Evolutionary conservation across 805 yeast species (phyloP).

Genomic region (Candida insectorum): DNA sequence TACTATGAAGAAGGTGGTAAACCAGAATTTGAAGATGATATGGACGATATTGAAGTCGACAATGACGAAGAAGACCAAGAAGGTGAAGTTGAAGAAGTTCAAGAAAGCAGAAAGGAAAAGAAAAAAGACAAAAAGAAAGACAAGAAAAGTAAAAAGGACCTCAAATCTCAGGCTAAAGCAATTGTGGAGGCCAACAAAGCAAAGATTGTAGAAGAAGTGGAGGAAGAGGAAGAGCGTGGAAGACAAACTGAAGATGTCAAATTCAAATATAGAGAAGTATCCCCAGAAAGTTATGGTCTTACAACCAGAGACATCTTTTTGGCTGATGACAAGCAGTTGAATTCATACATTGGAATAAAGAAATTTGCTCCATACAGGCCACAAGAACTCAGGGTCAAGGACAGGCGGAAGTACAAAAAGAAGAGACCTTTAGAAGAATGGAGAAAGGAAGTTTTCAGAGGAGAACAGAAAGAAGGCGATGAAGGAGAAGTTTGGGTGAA

Average conservation of each 20-base stretch:
- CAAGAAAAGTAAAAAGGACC: constrained; percentile 58
- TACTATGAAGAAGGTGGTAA: constrained; percentile 53
- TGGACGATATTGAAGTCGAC: constrained; percentile 15
- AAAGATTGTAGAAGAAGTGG: constrained; percentile 65
- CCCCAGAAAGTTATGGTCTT: constrained; percentile 90
- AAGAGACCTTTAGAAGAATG: constrained; percentile 81
- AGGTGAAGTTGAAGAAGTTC: constrained; percentile 13
- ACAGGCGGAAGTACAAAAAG: constrained; percentile 80
- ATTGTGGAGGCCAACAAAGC: constrained; percentile 73
- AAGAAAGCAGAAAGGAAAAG: constrained; percentile 19
- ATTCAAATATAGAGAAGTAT: constrained; percentile 89
- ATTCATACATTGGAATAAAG: constrained; percentile 82
- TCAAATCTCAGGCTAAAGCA: constrained; percentile 68
- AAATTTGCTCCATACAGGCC: constrained; percentile 92
- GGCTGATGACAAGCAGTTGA: constrained; percentile 85
- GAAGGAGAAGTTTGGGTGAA: constrained; percentile 37
- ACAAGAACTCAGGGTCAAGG: constrained; percentile 66
- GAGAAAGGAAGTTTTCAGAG: constrained; percentile 78
- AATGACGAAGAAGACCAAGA: constrained; percentile 12
- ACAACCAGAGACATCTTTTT: constrained; percentile 80
- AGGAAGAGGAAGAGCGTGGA: constrained; percentile 63
- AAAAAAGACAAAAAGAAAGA: constrained; percentile 52
- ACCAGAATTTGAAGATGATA: constrained; percentile 37
- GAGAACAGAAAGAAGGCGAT: constrained; percentile 42
- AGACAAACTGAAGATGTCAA: constrained; percentile 42